Conservation (phyloP, 805 yeast genomes). For the Nematodospora valgi region DNA sequence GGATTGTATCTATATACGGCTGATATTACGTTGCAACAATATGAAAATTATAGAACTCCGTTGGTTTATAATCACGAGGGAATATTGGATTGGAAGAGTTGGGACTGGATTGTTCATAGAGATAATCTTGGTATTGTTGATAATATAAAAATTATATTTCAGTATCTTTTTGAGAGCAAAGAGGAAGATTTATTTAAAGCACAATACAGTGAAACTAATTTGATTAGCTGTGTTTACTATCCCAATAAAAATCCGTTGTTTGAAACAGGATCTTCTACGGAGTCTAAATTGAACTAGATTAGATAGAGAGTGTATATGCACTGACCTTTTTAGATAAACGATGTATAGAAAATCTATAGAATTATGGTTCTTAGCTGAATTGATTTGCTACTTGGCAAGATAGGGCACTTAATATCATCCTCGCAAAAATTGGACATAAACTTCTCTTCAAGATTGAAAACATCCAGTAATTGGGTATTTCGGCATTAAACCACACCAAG, state of each 20-base stretch:
- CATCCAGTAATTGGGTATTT: no score
- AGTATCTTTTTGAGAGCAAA: conserved; percentile 21
- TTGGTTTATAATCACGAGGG: conserved; percentile 33
- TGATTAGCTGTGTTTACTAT: conserved; percentile 11
- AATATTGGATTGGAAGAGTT: conserved; percentile 38
- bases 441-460: no score
- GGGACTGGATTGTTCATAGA: conserved; percentile 32
- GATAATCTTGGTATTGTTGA: conserved; percentile 41
- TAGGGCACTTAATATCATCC: no score
- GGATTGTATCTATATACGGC: conserved; percentile 43
- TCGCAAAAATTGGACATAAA: no score
- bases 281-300: no score
- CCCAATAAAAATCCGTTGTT: conserved; percentile 11
- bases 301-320: no score
- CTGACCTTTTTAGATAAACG: no score
- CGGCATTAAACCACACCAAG: no score
- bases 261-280: no score
- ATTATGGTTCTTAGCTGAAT: no score
- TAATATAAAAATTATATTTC: conserved; percentile 24
- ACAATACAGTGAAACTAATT: conserved; percentile 17
- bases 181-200: conserved; percentile 23
- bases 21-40: conserved; percentile 21
- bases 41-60: conserved; percentile 27
- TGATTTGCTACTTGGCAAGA: no score
- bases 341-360: no score